These are phyloP conservation scores for Amauroascus niger DNA, from an alignment of 2,329 filamentous ascomycete species.

Conservation along the genomic window DNA sequence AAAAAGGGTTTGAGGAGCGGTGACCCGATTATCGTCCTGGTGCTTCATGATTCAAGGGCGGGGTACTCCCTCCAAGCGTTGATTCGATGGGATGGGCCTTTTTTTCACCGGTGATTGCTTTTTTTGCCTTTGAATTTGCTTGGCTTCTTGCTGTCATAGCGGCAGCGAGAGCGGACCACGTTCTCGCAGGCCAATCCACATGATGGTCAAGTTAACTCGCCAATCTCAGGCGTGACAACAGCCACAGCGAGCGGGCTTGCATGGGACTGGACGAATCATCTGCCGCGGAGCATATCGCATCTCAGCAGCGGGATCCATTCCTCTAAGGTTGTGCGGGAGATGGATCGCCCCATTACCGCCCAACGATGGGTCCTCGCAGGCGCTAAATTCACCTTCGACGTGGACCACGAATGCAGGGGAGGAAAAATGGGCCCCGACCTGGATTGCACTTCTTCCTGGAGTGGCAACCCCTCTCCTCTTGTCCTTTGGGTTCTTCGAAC, in stretches of 20 bases:
- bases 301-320: background rate
- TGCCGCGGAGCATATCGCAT: background rate
- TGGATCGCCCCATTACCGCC: constrained; percentile 7
- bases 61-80: constrained; percentile 1
- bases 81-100: constrained; percentile 13
- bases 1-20: constrained; percentile 2
- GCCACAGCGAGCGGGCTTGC: constrained; percentile 3
- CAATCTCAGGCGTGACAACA: constrained; percentile 6
- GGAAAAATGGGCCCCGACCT: background rate
- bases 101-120: constrained; percentile 8
- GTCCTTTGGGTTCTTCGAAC: too few relatives aligned
- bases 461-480: too few relatives aligned
- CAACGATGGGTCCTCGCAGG: background rate
- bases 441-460: too few relatives aligned
- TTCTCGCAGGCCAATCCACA: background rate
- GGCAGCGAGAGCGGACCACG: background rate
- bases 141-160: background rate
- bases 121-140: background rate
- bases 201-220: constrained; percentile 9
- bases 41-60: constrained; percentile 7
- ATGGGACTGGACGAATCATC: constrained; percentile 1
- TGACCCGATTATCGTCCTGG: background rate
- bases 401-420: background rate
- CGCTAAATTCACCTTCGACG: background rate
- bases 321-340: background rate